Evolutionary conservation across 2,329 filamentous ascomycete genomes (phyloP).

Genomic region (Didymella exigua): DNA sequence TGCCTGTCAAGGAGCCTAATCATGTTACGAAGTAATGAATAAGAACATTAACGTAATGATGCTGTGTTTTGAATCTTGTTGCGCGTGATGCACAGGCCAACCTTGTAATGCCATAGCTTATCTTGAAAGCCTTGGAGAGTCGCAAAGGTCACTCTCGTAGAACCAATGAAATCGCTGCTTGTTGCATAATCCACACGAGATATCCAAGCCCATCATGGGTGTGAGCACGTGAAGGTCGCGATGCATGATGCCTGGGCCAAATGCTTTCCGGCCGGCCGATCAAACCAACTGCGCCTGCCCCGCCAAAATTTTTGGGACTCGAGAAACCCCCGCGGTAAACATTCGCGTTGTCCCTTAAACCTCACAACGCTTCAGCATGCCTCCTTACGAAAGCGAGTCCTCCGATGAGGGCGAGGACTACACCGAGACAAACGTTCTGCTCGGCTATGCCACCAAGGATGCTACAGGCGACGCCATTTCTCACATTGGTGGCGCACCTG

Average conservation of each 20-base stretch:
- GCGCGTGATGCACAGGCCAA: neutral
- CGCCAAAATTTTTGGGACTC: slow-evolving; percentile 7
- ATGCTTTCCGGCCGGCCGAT: neutral
- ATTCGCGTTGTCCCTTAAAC: neutral
- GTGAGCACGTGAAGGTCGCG: neutral
- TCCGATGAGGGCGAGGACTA: slow-evolving; percentile 71
- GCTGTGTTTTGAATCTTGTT: neutral
- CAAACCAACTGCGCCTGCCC: neutral
- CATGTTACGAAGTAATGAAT: slow-evolving; percentile 10
- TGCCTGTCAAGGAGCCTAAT: slow-evolving; percentile 4
- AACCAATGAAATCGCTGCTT: too few species aligned
- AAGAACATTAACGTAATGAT: neutral
- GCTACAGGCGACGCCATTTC: slow-evolving; percentile 81
- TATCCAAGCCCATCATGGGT: neutral
- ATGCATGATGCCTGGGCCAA: neutral
- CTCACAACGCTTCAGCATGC: slow-evolving; percentile 57
- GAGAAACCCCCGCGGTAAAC: slow-evolving; percentile 10
- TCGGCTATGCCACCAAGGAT: slow-evolving; percentile 87
- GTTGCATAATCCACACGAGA: neutral
- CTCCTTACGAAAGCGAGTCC: slow-evolving; percentile 85
- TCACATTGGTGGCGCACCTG: slow-evolving; percentile 84
- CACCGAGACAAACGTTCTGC: slow-evolving; percentile 82
- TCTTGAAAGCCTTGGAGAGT: neutral
- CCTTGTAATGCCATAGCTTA: neutral
- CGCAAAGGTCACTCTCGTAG: too few species aligned